Evolutionary conservation across 352 stramenopile species (phyloP).

Genomic region (Globisporangium echinulatum): DNA sequence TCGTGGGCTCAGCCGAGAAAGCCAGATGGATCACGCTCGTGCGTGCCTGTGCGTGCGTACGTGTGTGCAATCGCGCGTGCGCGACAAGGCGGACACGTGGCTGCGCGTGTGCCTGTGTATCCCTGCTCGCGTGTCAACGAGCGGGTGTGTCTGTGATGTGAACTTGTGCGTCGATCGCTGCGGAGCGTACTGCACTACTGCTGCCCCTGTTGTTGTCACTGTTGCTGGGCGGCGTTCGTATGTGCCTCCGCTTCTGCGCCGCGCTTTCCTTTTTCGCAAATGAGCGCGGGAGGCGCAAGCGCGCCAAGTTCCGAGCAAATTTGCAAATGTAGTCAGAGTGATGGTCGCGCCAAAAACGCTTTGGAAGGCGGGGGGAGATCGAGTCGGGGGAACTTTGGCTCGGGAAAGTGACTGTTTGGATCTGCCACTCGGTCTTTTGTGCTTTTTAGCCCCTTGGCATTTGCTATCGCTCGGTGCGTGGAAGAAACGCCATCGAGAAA

Average conservation of each 20-base stretch:
- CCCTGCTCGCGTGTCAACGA: background rate
- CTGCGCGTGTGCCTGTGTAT: too few relatives aligned
- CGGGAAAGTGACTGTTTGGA: constrained; percentile 11
- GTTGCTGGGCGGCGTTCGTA: background rate
- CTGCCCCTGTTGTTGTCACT: too few relatives aligned
- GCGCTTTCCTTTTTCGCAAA: constrained; percentile 49
- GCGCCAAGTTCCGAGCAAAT: constrained; percentile 9
- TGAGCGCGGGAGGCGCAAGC: constrained; percentile 26
- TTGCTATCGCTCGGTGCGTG: background rate
- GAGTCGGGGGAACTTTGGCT: background rate
- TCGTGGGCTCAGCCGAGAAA: background rate
- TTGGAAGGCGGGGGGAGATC: background rate
- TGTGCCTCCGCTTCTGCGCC: constrained; percentile 14
- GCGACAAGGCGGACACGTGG: background rate
- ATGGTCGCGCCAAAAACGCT: constrained; percentile 5
- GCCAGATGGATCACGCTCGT: background rate
- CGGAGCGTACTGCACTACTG: too few relatives aligned
- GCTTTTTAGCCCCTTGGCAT: background rate
- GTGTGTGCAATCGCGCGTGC: background rate
- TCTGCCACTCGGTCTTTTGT: background rate
- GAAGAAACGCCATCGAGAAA: too few relatives aligned
- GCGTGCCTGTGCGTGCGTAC: background rate
- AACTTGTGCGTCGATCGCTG: background rate
- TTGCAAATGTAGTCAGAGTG: constrained; percentile 13
- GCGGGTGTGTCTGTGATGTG: background rate